phyloP scores from a whole-genome alignment of 2,329 filamentous ascomycete genomes.

The Bisporella sp. region DNA sequence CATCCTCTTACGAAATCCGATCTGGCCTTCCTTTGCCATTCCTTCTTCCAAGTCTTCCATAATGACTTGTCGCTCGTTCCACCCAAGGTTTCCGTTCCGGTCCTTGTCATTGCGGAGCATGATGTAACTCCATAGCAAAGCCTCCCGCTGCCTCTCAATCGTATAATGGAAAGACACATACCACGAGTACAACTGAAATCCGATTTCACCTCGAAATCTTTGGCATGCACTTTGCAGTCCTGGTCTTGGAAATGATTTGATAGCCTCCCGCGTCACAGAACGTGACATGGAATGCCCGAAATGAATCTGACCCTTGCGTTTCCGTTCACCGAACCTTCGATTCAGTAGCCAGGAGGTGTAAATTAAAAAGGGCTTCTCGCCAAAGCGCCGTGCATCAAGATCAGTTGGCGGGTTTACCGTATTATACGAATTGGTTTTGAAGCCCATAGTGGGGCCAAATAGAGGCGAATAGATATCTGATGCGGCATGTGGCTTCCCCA shows the following conservation, averaged over 20 bases:
- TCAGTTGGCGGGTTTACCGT: constrained; percentile 28
- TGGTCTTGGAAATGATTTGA: constrained; percentile 34
- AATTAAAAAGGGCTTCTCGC: constrained; percentile 37
- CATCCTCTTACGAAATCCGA: constrained; percentile 29
- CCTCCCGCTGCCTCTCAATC: constrained; percentile 36
- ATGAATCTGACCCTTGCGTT: constrained; percentile 36
- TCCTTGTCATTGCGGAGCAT: constrained; percentile 32
- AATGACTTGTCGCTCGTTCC: constrained; percentile 31
- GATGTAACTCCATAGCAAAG: constrained; percentile 36
- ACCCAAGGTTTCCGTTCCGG: constrained; percentile 33
- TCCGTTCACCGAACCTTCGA: constrained; percentile 36
- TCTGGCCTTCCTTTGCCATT: constrained; percentile 26
- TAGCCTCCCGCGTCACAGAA: constrained; percentile 32
- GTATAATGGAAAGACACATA: constrained; percentile 36
- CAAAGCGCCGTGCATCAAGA: constrained; percentile 25
- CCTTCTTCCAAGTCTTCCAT: constrained; percentile 31
- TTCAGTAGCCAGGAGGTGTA: constrained; percentile 39
- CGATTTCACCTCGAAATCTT: constrained; percentile 35
- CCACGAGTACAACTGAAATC: constrained; percentile 38
- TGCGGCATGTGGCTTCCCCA: constrained; percentile 34
- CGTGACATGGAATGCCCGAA: constrained; percentile 36
- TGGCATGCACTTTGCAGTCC: constrained; percentile 33
- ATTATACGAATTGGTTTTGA: constrained; percentile 36
- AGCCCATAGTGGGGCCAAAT: constrained; percentile 35
- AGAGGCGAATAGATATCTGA: constrained; percentile 37